phyloP scores from a whole-genome alignment of 805 yeast genomes.

The Huiozyma naganishii region DNA sequence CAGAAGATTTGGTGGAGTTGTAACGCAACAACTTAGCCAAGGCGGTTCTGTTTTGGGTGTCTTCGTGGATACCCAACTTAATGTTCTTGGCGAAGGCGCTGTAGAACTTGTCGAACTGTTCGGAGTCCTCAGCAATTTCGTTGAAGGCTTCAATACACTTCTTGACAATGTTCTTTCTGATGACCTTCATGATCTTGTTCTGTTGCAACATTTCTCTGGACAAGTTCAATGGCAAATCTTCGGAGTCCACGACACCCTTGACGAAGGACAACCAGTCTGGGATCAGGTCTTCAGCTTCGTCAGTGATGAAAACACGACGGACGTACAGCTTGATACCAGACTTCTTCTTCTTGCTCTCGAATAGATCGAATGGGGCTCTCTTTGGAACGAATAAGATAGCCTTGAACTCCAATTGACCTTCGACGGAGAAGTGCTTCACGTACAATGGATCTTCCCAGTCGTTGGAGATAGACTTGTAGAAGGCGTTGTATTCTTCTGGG shows the following conservation, averaged over 20 bases:
- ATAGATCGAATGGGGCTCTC: conserved; percentile 98
- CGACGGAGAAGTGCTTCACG: conserved; percentile 98
- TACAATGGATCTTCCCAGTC: conserved; percentile 99
- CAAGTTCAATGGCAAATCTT: conserved; percentile 98
- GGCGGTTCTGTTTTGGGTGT: conserved; percentile 91
- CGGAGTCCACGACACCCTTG: conserved; percentile 99
- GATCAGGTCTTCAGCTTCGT: conserved; percentile 97
- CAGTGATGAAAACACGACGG: conserved; percentile 98
- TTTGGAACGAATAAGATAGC: conserved; percentile 96
- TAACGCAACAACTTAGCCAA: conserved; percentile 93
- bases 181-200: conserved; percentile 98
- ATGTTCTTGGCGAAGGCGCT: conserved; percentile 95
- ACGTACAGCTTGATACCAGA: conserved; percentile 97
- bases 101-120: conserved; percentile 98
- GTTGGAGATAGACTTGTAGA: conserved; percentile 97
- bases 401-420: conserved; percentile 99
- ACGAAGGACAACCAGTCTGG: conserved; percentile 98
- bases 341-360: conserved; percentile 98
- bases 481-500: conserved; percentile 97
- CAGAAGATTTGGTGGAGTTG: conserved; percentile 91
- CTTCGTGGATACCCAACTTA: conserved; percentile 98
- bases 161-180: conserved; percentile 98
- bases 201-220: conserved; percentile 99
- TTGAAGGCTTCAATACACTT: conserved; percentile 96
- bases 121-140: conserved; percentile 98